These are phyloP conservation scores for Mucor plumbeus DNA, from an alignment of 371 early-diverging fungal species.

Conservation along the genomic window DNA sequence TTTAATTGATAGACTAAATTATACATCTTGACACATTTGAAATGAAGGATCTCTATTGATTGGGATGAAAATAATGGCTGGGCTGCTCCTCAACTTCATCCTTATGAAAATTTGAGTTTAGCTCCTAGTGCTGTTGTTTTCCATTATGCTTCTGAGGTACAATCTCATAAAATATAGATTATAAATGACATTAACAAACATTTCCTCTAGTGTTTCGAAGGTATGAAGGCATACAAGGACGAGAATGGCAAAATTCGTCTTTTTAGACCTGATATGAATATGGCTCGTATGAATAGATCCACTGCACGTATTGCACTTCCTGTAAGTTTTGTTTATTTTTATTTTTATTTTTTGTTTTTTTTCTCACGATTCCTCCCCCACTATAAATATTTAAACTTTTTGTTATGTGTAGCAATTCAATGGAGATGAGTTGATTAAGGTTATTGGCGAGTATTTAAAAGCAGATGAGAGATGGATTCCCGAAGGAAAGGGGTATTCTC, in stretches of 20 bases:
- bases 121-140: conserved; percentile 91
- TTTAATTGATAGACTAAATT: no score
- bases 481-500: conserved; percentile 87
- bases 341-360: neutral
- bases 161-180: neutral
- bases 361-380: neutral
- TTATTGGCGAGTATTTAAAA: conserved; percentile 85
- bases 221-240: conserved; percentile 92
- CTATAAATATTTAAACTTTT: neutral
- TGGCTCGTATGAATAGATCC: conserved; percentile 80
- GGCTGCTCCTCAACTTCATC: conserved; percentile 75
- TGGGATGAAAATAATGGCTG: conserved; percentile 84
- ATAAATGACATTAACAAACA: no score
- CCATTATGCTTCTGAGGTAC: conserved; percentile 87
- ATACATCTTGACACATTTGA: neutral
- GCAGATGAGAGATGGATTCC: conserved; percentile 91
- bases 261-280: conserved; percentile 92
- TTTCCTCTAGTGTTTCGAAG: conserved; percentile 80
- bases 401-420: conserved; percentile 67
- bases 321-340: conserved; percentile 40
- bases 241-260: conserved; percentile 80
- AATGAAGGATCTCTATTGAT: conserved; percentile 64
- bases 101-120: conserved; percentile 81
- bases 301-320: conserved; percentile 85
- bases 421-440: conserved; percentile 79